Conservation (phyloP, 225 moss, liverwort and hornwort genomes). For the Pleurozium schreberi region DNA sequence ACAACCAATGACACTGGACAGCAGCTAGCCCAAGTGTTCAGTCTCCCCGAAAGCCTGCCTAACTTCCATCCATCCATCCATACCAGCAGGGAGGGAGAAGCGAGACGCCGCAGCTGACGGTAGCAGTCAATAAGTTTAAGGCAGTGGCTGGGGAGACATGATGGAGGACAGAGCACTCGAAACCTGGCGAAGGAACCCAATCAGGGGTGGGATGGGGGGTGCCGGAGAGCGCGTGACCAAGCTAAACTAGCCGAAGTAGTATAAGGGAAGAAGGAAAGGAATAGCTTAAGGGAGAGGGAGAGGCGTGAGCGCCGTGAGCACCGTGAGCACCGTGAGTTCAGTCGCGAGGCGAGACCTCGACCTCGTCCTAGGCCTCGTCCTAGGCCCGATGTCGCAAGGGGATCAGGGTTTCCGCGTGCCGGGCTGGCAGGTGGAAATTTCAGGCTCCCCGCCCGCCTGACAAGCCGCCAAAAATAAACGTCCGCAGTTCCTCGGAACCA, state of each 20-base stretch:
- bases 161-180: no score
- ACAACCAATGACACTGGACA: neutral
- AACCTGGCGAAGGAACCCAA: neutral
- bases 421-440: no score
- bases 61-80: neutral
- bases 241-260: neutral
- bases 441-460: no score
- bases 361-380: no score
- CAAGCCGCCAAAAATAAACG: no score
- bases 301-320: neutral
- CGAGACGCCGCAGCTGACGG: neutral
- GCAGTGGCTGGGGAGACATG: neutral
- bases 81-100: neutral
- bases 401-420: no score
- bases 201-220: neutral
- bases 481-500: no score
- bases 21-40: neutral
- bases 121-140: neutral
- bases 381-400: no score
- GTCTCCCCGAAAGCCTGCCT: neutral
- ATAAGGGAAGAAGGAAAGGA: neutral
- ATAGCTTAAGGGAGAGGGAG: no score
- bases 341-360: no score
- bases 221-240: neutral
- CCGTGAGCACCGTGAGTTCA: neutral